Percentiles rank a stretch among this genome's conserved stretches.
Evolutionary conservation across 495 filamentous ascomycete genomes (phyloP).

Genomic region (Usnea hakonensis): DNA sequence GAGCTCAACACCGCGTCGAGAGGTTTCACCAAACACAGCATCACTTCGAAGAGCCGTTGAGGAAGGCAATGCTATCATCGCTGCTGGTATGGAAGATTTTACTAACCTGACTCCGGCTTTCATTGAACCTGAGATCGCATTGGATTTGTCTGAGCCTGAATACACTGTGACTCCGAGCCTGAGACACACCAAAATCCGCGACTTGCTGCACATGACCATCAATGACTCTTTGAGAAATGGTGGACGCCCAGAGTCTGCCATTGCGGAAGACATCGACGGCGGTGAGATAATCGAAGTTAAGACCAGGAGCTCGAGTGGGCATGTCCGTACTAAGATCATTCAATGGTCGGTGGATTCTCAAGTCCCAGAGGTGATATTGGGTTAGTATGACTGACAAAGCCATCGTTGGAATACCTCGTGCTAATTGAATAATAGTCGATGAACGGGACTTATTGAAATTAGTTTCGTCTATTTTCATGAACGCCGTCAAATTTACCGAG

Average conservation of each 20-base stretch:
- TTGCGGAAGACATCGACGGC: conserved; percentile 48
- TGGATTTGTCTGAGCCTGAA: conserved; percentile 36
- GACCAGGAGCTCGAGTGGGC: conserved; percentile 51
- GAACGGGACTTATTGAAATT: conserved; percentile 67
- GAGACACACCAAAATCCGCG: conserved; percentile 54
- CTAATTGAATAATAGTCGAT: conserved; percentile 40
- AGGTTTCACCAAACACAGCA: conserved; percentile 42
- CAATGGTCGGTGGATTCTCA: conserved; percentile 58
- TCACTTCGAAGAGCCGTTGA: conserved; percentile 44
- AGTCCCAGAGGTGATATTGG: conserved; percentile 59
- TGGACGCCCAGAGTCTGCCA: conserved; percentile 64
- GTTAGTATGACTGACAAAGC: conserved; percentile 25
- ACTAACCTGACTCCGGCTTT: conserved; percentile 2
- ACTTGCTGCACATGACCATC: conserved; percentile 59
- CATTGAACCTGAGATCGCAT: conserved; percentile 15
- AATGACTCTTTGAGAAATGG: conserved; percentile 64
- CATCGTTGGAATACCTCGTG: neutral
- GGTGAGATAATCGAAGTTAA: conserved; percentile 64
- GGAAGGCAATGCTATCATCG: conserved; percentile 41
- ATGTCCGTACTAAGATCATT: conserved; percentile 51
- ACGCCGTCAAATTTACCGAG: conserved; percentile 76
- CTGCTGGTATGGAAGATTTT: conserved; percentile 18
- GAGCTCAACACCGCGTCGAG: conserved; percentile 25
- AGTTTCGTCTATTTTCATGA: conserved; percentile 66
- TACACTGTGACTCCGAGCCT: conserved; percentile 41